Evolutionary conservation across 179 eudicot genomes (phyloP), one percentile per base, ranked within the genome.

Genomic region (Silene coronaria): DNA sequence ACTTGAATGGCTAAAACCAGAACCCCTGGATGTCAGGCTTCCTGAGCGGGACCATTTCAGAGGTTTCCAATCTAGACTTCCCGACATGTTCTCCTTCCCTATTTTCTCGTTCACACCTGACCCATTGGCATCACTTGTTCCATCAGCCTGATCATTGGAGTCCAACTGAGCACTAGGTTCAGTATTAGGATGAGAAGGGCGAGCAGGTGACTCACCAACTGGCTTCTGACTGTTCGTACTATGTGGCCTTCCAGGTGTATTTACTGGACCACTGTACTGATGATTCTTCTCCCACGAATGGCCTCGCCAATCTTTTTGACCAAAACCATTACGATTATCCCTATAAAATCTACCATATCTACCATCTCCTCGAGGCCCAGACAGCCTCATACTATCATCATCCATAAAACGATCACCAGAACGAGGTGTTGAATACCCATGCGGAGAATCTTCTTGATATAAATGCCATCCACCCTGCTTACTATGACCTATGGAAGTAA

Each of bases 21-120:
- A 86, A 17, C 91, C 87, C 77, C 91, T 84, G 0, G 96, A 90
- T 14, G 89, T 85, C 82, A 90, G 75, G 75, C 97, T 93, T 68
- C 90, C 96, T 0, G 97, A 89, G 46, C 94, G 88, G 11, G 89
- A 85, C 98, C 99, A 93, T 78, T 90, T 91, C 57, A 83, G 80
- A 70, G 97, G 89, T 80, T 91, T 91, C 99, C 92, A 90, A 80
- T 88, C 93, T 30, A 82, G 83, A 16, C 89, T 77, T 28, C 86
- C 91, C 73, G 80, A 67, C 8, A 85, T 79, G 75, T 77, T 89
- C 63, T 87, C 92, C 70, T 80, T 89, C 34, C 85, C 96, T 64
- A 77, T 23, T 78, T 58, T 87, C 76, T 75, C 90, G 62, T 81
- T 81, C 67, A 78, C 38, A 64, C 65, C 82, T 67, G 76, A 68